These are phyloP conservation scores for Sugiyamaella chiloensis DNA, from an alignment of 805 yeast genomes.

Conservation along the genomic window DNA sequence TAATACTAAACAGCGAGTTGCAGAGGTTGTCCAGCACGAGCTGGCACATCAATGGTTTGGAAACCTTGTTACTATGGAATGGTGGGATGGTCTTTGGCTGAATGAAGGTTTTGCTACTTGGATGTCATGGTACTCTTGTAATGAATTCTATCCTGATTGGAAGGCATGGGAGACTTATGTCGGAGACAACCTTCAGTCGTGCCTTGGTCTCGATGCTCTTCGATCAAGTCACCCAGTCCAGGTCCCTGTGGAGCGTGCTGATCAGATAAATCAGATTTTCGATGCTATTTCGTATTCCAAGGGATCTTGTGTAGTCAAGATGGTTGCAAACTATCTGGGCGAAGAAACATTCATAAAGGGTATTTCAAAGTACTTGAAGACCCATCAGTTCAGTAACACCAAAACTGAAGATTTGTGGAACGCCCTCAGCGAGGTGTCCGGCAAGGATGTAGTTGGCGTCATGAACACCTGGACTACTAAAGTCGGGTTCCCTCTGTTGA, in stretches of 20 bases:
- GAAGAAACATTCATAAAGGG: slow-evolving; percentile 67
- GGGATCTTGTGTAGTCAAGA: slow-evolving; percentile 74
- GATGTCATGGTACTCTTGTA: slow-evolving; percentile 71
- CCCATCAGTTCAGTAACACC: slow-evolving; percentile 66
- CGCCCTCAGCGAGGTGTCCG: slow-evolving; percentile 59
- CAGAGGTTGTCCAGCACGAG: slow-evolving; percentile 82
- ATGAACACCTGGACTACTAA: slow-evolving; percentile 72
- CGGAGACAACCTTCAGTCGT: slow-evolving; percentile 69
- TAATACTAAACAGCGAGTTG: slow-evolving; percentile 64
- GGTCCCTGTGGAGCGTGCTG: slow-evolving; percentile 74
- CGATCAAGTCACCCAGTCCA: slow-evolving; percentile 75
- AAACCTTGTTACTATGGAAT: slow-evolving; percentile 82
- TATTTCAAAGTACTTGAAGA: slow-evolving; percentile 63
- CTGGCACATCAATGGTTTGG: slow-evolving; percentile 93
- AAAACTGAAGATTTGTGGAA: slow-evolving; percentile 71
- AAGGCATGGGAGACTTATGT: slow-evolving; percentile 76
- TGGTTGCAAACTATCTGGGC: slow-evolving; percentile 72
- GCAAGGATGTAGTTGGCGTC: slow-evolving; percentile 53
- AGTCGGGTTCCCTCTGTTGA: slow-evolving; percentile 69
- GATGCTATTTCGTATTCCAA: slow-evolving; percentile 78
- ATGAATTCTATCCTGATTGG: slow-evolving; percentile 76
- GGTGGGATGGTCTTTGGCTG: slow-evolving; percentile 93
- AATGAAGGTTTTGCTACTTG: slow-evolving; percentile 90
- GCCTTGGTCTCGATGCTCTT: slow-evolving; percentile 70
- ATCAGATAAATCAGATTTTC: slow-evolving; percentile 77